Evolutionary conservation across 1,139 yeast genomes (phyloP), one percentile per base, ranked within the genome.

Genomic region (Lodderomyces pseudojiufengensis): DNA sequence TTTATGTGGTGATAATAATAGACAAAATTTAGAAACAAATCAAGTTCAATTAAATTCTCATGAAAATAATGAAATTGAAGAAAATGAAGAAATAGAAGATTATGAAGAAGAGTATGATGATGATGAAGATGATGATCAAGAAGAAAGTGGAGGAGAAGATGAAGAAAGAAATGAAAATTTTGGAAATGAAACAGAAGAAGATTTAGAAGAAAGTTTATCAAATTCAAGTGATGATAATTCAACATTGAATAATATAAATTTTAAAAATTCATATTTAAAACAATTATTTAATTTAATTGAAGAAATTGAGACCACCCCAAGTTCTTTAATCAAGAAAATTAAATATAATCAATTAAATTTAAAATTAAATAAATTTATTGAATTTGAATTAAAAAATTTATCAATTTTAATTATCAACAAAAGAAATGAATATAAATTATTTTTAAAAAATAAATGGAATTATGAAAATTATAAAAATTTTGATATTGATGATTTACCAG

Each of bases 391-490:
- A 44, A 59, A 59, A 36, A 55, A 47, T 26, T 53, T 70, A 36
- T 54, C 60, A 36, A 45, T 50, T 18, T 45, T 65, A 3, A 64
- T 70, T 24, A 63, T 62, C 11, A 46, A 47, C 21, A 63, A 65
- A 40, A 50, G 72, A 30, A 39, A 49, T 16, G 64, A 65, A 36
- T 60, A 61, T 34, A 65, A 64, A 42, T 47, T 47, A 23, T 61
- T 50, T 41, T 53, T 67, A 29, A 47, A 51, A 22, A 50, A 58
- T 25, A 67, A 63, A 35, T 70, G 76, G 76, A 50, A 65, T 43
- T 84, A 84, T 52, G 83, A 79, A 37, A 64, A 65, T 9, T 84
- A 85, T 59, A 54, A 58, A 7, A 74, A 75, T 44, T 75, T 75
- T 49, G 71, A 70, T 39, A 68, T 76, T 37, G 76, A 75, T 44